Evolutionary conservation across 2,329 filamentous ascomycete species (phyloP).

Genomic region (Phaeosphaeriaceae sp.): DNA sequence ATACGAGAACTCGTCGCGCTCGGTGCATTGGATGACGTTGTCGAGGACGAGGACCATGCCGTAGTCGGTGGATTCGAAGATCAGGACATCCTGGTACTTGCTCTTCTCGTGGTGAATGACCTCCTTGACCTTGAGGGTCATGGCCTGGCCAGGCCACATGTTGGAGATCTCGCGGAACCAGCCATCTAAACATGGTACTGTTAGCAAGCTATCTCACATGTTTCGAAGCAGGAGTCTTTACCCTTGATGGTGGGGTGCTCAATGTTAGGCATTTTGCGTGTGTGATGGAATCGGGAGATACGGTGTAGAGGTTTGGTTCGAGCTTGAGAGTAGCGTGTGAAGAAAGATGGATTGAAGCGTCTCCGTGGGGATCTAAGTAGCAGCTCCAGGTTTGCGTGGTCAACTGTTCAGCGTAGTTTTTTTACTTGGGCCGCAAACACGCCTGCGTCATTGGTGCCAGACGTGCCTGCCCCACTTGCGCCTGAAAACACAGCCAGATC

Average conservation of each 20-base stretch:
- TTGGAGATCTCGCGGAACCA: conserved; percentile 99
- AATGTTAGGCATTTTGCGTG: conserved; percentile 68
- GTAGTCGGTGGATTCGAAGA: conserved; percentile 98
- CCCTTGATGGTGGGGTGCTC: conserved; percentile 80
- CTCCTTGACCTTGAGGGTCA: conserved; percentile 90
- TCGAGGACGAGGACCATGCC: conserved; percentile 96
- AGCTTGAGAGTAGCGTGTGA: conserved; percentile 5
- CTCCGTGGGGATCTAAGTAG: conserved; percentile 26
- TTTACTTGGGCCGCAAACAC: conserved; percentile 32
- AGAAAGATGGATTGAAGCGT: conserved; percentile 15
- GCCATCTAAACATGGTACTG: conserved; percentile 74
- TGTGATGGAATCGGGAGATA: conserved; percentile 7
- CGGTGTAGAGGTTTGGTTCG: conserved; percentile 5
- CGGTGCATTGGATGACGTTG: conserved; percentile 98
- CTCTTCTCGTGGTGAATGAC: conserved; percentile 99
- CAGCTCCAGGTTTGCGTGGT: conserved; percentile 30
- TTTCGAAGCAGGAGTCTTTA: conserved; percentile 44
- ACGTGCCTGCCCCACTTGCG: background rate
- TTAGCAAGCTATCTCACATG: background rate
- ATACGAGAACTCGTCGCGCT: conserved; percentile 95
- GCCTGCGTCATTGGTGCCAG: conserved; percentile 30
- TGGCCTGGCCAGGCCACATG: conserved; percentile 99
- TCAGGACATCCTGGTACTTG: conserved; percentile 97
- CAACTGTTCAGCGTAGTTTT: conserved; percentile 22
- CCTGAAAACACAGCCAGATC: conserved; percentile 1